Conservation (phyloP, 768 basidiomycete genomes). For the Serpula lacrymans region DNA sequence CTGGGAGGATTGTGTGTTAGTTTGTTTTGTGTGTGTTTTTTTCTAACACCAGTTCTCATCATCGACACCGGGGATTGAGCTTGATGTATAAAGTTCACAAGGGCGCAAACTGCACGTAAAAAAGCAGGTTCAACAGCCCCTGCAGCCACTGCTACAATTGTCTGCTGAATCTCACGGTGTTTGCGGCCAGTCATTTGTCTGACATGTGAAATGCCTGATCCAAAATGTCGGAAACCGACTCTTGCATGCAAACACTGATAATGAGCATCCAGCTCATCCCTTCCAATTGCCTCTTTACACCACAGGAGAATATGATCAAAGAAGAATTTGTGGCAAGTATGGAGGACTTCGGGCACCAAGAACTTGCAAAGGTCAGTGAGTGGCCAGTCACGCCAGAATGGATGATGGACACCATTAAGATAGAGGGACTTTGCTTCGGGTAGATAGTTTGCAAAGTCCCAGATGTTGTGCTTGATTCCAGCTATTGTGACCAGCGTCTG, state of each 20-base stretch:
- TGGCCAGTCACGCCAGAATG: constrained; percentile 35
- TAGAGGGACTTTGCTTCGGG: constrained; percentile 8
- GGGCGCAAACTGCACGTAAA: constrained; percentile 29
- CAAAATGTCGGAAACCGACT: constrained; percentile 34
- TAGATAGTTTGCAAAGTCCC: constrained; percentile 22
- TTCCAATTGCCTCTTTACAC: constrained; percentile 30
- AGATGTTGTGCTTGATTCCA: no score
- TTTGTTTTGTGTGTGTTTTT: no score
- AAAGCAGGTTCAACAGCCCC: constrained; percentile 27
- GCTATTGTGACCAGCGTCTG: constrained; percentile 1
- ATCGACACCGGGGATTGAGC: constrained; percentile 33
- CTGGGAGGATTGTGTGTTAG: no score
- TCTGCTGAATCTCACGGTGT: constrained; percentile 34
- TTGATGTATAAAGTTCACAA: constrained; percentile 36
- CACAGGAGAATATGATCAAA: constrained; percentile 38
- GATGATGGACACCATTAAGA: constrained; percentile 10
- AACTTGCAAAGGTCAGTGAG: constrained; percentile 29
- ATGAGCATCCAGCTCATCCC: constrained; percentile 31
- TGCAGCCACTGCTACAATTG: constrained; percentile 32
- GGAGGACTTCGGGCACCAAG: constrained; percentile 34
- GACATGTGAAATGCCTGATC: constrained; percentile 34
- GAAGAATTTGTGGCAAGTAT: constrained; percentile 36
- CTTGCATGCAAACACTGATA: constrained; percentile 32
- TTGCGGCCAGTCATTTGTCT: constrained; percentile 40
- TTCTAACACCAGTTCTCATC: no score